phyloP scores from a whole-genome alignment of 306 rosid species.

The Castanea sativa region DNA sequence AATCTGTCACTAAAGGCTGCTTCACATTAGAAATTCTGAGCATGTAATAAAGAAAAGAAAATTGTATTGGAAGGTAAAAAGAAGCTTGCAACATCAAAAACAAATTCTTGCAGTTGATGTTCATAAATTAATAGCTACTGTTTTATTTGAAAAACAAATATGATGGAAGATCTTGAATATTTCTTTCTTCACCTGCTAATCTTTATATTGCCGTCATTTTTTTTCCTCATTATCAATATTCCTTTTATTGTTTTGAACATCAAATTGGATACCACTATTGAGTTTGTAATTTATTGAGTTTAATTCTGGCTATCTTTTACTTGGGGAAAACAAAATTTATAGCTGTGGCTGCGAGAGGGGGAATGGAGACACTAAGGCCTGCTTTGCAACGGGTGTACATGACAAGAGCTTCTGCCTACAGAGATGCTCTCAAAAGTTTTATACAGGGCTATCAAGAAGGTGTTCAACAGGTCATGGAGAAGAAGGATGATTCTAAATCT shows the following conservation, averaged over 20 bases:
- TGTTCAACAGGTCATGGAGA: constrained; percentile 67
- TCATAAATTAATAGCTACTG: too few species aligned
- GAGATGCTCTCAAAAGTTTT: constrained; percentile 82
- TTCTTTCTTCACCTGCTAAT: too few species aligned
- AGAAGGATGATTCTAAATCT: constrained; percentile 45
- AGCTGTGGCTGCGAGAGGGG: constrained; percentile 84
- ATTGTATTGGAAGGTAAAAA: background rate
- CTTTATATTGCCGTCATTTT: background rate
- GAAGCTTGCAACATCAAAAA: background rate
- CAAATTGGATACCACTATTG: background rate
- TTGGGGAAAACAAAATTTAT: constrained; percentile 24
- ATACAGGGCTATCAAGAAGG: constrained; percentile 85
- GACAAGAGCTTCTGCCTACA: constrained; percentile 90
- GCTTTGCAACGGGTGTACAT: constrained; percentile 81
- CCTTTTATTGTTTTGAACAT: background rate
- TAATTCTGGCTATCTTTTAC: constrained; percentile 17
- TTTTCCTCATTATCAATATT: background rate
- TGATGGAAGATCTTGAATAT: too few species aligned
- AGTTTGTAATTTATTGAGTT: constrained; percentile 6
- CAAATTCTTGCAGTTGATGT: background rate
- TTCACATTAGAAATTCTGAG: too few species aligned
- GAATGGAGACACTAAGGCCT: constrained; percentile 67
- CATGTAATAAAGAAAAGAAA: background rate
- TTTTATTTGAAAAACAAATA: too few species aligned
- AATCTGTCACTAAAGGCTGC: too few species aligned